phyloP scores from a whole-genome alignment of 345 rosid species.

The Salix brachista region DNA sequence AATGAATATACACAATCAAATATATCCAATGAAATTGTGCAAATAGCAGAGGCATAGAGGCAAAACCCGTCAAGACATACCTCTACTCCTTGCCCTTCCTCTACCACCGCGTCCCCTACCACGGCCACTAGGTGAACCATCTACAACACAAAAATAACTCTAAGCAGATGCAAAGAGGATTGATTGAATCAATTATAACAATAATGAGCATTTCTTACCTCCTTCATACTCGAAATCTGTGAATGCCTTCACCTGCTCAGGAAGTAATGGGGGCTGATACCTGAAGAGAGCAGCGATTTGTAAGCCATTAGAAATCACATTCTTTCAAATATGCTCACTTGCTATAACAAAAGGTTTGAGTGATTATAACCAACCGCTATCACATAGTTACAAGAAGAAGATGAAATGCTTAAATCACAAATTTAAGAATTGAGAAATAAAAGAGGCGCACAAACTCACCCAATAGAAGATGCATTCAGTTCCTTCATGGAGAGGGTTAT shows the following conservation, averaged over 20 bases:
- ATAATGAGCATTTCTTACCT: slow-evolving; percentile 10
- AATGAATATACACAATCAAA: neutral
- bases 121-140: slow-evolving; percentile 29
- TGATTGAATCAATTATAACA: neutral
- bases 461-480: slow-evolving; percentile 62
- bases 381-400: no score
- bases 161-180: neutral
- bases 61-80: slow-evolving; percentile 6
- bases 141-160: slow-evolving; percentile 14
- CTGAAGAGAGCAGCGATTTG: slow-evolving; percentile 5
- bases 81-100: slow-evolving; percentile 26
- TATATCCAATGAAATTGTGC: neutral
- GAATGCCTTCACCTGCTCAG: slow-evolving; percentile 26
- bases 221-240: slow-evolving; percentile 30
- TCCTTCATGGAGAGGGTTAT: slow-evolving; percentile 76
- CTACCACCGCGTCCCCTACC: slow-evolving; percentile 30
- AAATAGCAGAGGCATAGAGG: neutral
- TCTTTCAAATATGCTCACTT: neutral
- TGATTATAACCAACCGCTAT: no score
- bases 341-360: no score
- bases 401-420: no score
- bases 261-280: slow-evolving; percentile 29
- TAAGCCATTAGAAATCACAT: neutral
- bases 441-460: slow-evolving; percentile 45
- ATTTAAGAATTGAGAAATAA: neutral